Evolutionary conservation across 768 basidiomycete genomes (phyloP).

Genomic region (Candolleomyces efflorescens): DNA sequence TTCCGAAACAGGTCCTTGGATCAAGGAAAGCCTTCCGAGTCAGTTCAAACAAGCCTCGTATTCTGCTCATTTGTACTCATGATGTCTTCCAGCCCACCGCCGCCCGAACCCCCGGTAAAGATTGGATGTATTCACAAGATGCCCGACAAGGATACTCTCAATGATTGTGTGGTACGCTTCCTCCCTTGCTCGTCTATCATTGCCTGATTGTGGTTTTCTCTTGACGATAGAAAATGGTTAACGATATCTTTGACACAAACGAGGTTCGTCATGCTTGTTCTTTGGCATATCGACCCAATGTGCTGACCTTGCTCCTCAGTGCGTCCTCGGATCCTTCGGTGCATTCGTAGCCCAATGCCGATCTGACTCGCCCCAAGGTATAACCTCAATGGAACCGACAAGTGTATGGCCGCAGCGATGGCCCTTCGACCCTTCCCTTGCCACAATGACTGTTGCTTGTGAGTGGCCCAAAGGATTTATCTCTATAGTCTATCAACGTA

Average conservation of each 20-base stretch:
- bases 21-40: background rate
- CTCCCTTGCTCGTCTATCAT: background rate
- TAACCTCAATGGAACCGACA: constrained; percentile 1
- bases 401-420: background rate
- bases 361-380: too few species aligned
- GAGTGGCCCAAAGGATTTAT: background rate
- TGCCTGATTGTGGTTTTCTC: background rate
- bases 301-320: too few species aligned
- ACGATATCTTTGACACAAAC: background rate
- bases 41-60: background rate
- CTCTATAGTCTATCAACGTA: background rate
- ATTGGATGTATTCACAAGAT: background rate
- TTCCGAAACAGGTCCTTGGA: background rate
- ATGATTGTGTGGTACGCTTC: too few species aligned
- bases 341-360: too few species aligned
- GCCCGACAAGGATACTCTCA: too few species aligned
- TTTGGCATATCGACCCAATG: background rate
- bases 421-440: background rate
- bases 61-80: too few species aligned
- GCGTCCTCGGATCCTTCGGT: too few species aligned
- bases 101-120: background rate
- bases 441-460: constrained; percentile 2
- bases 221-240: background rate
- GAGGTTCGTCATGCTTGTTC: background rate
- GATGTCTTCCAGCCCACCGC: background rate